phyloP scores from a whole-genome alignment of 805 yeast species.

The Cyberlindnera mycetangii region DNA sequence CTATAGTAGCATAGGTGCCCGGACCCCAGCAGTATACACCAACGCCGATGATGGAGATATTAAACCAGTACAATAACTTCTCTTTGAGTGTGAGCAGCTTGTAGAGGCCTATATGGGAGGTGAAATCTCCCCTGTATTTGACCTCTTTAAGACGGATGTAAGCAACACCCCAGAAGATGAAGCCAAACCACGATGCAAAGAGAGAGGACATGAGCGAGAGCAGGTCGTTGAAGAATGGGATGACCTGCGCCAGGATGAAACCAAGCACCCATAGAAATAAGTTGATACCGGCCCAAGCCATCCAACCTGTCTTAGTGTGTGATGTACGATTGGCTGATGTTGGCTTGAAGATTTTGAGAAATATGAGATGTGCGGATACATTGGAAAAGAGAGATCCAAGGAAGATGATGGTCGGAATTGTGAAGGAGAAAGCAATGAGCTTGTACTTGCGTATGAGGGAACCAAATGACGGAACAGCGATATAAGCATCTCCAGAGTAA shows the following conservation, averaged over 20 bases:
- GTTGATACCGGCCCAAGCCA: constrained; percentile 45
- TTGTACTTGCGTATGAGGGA: constrained; percentile 42
- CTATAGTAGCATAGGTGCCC: constrained; percentile 51
- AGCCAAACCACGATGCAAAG: constrained; percentile 65
- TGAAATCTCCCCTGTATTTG: constrained; percentile 28
- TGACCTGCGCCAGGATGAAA: constrained; percentile 58
- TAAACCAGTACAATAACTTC: constrained; percentile 37
- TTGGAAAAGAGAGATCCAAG: constrained; percentile 55
- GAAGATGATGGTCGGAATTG: constrained; percentile 55
- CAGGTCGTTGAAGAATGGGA: constrained; percentile 60
- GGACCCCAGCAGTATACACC: constrained; percentile 58
- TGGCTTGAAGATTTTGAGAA: constrained; percentile 42
- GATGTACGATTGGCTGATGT: constrained; percentile 41
- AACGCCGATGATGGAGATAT: constrained; percentile 37
- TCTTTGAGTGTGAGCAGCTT: constrained; percentile 28
- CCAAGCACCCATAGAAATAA: constrained; percentile 47
- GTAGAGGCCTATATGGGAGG: constrained; percentile 33
- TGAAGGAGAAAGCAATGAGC: constrained; percentile 55
- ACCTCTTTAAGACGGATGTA: constrained; percentile 42
- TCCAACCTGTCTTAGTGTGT: constrained; percentile 53
- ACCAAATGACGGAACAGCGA: constrained; percentile 60
- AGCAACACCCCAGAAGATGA: constrained; percentile 61
- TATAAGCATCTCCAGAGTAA: constrained; percentile 51
- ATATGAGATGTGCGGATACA: constrained; percentile 51
- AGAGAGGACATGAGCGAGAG: constrained; percentile 57